These are phyloP conservation scores for Phytophthora sansomeana DNA, from an alignment of 352 stramenopile genomes.

Conservation along the genomic window DNA sequence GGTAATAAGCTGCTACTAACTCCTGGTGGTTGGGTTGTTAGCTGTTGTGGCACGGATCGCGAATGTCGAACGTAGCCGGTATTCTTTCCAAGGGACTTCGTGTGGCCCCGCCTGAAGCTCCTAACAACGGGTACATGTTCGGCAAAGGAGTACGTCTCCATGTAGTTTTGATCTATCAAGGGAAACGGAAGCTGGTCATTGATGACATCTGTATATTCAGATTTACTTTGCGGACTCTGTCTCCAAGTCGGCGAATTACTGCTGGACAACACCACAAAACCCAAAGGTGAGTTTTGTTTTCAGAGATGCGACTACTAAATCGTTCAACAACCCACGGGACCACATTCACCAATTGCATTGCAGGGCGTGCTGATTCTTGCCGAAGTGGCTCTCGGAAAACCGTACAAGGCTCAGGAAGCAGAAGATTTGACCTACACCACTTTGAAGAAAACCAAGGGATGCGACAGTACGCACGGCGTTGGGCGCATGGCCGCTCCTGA, in stretches of 20 bases:
- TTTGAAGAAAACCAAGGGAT: slow-evolving; percentile 44
- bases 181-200: background rate
- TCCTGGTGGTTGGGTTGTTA: background rate
- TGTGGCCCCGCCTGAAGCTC: slow-evolving; percentile 82
- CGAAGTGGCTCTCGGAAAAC: slow-evolving; percentile 67
- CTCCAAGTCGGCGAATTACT: slow-evolving; percentile 88
- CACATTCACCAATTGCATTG: background rate
- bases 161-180: too few relatives aligned
- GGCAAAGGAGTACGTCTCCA: slow-evolving; percentile 77
- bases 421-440: slow-evolving; percentile 62
- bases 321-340: background rate
- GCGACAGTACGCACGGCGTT: slow-evolving; percentile 61
- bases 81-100: slow-evolving; percentile 85
- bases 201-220: slow-evolving; percentile 32
- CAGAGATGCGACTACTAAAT: background rate
- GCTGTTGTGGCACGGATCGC: slow-evolving; percentile 89
- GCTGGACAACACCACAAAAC: slow-evolving; percentile 69
- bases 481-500: slow-evolving; percentile 61
- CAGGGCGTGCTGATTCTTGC: slow-evolving; percentile 69
- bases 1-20: too few relatives aligned
- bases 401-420: slow-evolving; percentile 55
- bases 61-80: slow-evolving; percentile 77
- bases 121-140: slow-evolving; percentile 84
- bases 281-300: slow-evolving; percentile 39
- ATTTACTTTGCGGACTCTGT: slow-evolving; percentile 90